Evolutionary conservation across 352 stramenopile species (phyloP).

Genomic region (Phytophthora uliginosa): DNA sequence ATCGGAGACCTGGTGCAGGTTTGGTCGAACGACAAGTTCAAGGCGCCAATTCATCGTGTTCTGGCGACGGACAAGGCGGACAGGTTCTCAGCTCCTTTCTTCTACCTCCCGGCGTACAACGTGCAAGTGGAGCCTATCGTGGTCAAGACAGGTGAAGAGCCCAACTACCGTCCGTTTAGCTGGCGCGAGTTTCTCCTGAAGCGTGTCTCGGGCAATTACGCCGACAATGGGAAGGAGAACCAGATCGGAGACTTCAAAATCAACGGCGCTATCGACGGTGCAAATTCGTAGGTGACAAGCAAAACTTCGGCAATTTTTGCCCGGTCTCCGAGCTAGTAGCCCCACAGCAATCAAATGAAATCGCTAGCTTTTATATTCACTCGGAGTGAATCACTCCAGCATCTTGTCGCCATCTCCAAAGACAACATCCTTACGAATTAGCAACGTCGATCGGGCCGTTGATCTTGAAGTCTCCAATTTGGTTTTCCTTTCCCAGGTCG

Average conservation of each 20-base stretch:
- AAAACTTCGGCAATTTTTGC: too few species aligned
- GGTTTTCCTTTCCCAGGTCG: slow-evolving; percentile 93
- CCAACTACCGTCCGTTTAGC: slow-evolving; percentile 64
- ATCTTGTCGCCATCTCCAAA: too few species aligned
- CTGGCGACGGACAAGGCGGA: slow-evolving; percentile 41
- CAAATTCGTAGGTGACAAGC: not conserved
- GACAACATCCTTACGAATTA: slow-evolving; percentile 8
- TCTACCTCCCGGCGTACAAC: slow-evolving; percentile 77
- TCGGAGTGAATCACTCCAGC: too few species aligned
- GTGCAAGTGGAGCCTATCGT: slow-evolving; percentile 69
- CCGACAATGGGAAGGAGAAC: slow-evolving; percentile 80
- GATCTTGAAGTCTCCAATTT: slow-evolving; percentile 86
- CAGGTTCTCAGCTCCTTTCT: slow-evolving; percentile 69
- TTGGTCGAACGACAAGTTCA: slow-evolving; percentile 67
- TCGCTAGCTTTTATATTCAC: too few species aligned
- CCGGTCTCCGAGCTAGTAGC: too few species aligned
- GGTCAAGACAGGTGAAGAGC: slow-evolving; percentile 27
- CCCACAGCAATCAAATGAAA: too few species aligned
- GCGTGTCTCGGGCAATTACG: not conserved
- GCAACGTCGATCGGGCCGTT: slow-evolving; percentile 18
- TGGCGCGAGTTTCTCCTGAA: not conserved
- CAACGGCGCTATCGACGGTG: slow-evolving; percentile 16
- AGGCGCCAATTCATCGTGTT: slow-evolving; percentile 59
- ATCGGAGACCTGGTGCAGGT: slow-evolving; percentile 70
- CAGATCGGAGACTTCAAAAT: slow-evolving; percentile 89